Percentiles rank a stretch among this genome's conserved stretches.
Conservation (phyloP, 805 yeast species). For the Barnettozyma populi region DNA sequence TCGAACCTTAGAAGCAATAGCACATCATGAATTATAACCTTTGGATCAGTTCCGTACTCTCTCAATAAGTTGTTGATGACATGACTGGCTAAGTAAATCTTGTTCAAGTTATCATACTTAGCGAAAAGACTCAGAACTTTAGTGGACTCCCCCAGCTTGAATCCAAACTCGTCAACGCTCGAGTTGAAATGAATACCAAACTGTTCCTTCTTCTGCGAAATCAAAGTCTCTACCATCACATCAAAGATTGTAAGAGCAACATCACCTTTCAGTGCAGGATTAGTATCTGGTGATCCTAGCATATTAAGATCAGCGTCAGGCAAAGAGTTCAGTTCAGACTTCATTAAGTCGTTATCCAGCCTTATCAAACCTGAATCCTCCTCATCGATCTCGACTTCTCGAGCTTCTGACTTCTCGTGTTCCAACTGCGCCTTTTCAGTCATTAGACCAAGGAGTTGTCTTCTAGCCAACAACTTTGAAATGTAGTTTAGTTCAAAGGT, state of each 20-base stretch:
- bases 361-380: conserved; percentile 40
- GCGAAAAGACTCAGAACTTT: conserved; percentile 54
- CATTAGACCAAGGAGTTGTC: conserved; percentile 74
- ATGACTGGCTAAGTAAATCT: conserved; percentile 61
- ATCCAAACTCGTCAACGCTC: conserved; percentile 61
- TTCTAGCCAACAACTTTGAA: conserved; percentile 75
- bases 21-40: conserved; percentile 45
- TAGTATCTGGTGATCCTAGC: conserved; percentile 80
- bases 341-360: conserved; percentile 46
- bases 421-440: conserved; percentile 65
- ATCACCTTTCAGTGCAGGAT: conserved; percentile 74
- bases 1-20: conserved; percentile 61
- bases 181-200: conserved; percentile 34
- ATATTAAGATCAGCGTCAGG: conserved; percentile 86
- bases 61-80: conserved; percentile 48
- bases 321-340: conserved; percentile 59
- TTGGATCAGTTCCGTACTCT: conserved; percentile 36
- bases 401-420: conserved; percentile 32
- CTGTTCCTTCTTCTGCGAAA: conserved; percentile 15
- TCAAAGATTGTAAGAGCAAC: conserved; percentile 67
- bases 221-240: conserved; percentile 48
- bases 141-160: conserved; percentile 26
- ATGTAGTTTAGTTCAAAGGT: conserved; percentile 85
- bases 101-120: conserved; percentile 60
- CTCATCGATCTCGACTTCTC: conserved; percentile 30